These are phyloP conservation scores for Apiospora koreana DNA, from an alignment of 2,329 filamentous ascomycete genomes.

Conservation along the genomic window DNA sequence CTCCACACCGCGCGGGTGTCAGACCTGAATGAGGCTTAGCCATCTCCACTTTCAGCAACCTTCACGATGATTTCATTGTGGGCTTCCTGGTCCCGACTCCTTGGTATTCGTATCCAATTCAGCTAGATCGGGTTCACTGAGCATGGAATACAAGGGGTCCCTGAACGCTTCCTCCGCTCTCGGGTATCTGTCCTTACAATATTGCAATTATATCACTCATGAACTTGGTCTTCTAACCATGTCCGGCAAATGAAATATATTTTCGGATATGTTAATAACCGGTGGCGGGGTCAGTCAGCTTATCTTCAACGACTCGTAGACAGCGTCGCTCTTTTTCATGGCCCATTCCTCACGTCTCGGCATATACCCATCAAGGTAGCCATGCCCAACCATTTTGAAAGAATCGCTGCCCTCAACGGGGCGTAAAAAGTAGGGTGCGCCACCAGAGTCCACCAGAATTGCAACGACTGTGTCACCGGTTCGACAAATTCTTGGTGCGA, in stretches of 20 bases:
- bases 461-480: background rate
- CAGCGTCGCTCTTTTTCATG: too few relatives aligned
- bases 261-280: too few relatives aligned
- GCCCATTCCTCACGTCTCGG: background rate
- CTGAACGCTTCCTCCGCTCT: background rate
- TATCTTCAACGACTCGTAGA: background rate
- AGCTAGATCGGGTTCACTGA: too few relatives aligned
- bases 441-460: background rate
- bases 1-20: background rate
- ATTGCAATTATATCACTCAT: too few relatives aligned
- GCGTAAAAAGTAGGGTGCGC: background rate
- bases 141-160: background rate
- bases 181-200: background rate
- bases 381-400: background rate
- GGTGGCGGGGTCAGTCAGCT: background rate
- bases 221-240: too few relatives aligned
- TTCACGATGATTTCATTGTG: conserved; percentile 4
- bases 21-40: background rate
- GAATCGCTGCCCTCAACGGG: background rate
- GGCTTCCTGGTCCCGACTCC: background rate
- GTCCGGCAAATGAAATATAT: too few relatives aligned
- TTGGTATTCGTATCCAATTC: background rate
- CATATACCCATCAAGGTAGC: background rate
- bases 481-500: background rate
- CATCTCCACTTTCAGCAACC: background rate